These are phyloP conservation scores for Anthracocystis panici-leucophaei DNA, from an alignment of 1,284 basidiomycete species.

Conservation along the genomic window DNA sequence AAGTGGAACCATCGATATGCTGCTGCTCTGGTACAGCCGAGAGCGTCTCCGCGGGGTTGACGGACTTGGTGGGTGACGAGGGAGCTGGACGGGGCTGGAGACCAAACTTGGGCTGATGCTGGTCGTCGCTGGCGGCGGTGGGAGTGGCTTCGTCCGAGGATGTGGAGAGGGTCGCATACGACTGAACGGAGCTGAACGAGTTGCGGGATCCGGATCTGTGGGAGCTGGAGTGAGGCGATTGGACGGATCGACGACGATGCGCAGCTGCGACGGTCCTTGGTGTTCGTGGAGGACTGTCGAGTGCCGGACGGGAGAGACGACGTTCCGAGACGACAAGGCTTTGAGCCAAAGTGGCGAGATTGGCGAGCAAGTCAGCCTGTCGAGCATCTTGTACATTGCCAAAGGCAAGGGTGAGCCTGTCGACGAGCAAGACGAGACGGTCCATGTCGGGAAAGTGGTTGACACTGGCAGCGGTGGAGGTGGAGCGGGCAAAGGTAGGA, in stretches of 20 bases:
- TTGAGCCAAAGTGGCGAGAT: conserved; percentile 18
- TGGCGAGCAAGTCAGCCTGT: conserved; percentile 19
- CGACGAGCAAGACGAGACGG: conserved; percentile 40
- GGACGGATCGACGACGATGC: conserved; percentile 24
- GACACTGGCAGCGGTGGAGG: background rate
- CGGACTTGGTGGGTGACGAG: background rate
- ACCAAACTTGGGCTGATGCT: conserved; percentile 11
- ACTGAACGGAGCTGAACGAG: conserved; percentile 27
- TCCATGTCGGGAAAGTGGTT: conserved; percentile 28
- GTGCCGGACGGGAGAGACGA: conserved; percentile 11
- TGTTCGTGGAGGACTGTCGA: conserved; percentile 39
- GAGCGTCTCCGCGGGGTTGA: background rate
- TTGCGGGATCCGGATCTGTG: conserved; percentile 20
- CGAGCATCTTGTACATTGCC: conserved; percentile 6
- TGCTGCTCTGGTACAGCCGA: conserved; percentile 28
- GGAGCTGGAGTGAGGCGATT: conserved; percentile 27
- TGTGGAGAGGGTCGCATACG: conserved; percentile 27
- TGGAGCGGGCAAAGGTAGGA: conserved; percentile 23
- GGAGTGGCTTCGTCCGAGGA: conserved; percentile 29
- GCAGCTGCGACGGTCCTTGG: conserved; percentile 16
- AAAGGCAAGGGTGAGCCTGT: conserved; percentile 14
- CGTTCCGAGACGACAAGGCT: conserved; percentile 26
- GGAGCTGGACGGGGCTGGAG: background rate
- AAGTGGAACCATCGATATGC: conserved; percentile 23
- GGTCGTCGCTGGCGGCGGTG: conserved; percentile 8